Evolutionary conservation across 2,329 filamentous ascomycete genomes (phyloP).

Genomic region (Aspergillus thermomutatus): DNA sequence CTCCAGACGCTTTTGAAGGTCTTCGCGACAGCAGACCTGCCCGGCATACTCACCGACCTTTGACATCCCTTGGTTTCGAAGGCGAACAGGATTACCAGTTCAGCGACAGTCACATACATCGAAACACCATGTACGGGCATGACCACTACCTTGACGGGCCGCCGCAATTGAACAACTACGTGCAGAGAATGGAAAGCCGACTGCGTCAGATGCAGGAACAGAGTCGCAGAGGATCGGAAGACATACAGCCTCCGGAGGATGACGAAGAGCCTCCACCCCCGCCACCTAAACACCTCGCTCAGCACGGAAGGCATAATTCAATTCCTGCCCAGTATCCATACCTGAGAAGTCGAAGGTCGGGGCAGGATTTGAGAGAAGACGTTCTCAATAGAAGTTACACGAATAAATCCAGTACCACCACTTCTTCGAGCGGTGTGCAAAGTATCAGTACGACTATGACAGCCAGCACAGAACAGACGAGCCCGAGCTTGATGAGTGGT

Average conservation of each 20-base stretch:
- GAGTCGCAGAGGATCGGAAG: slow-evolving; percentile 40
- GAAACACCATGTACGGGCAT: slow-evolving; percentile 31
- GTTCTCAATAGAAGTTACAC: slow-evolving; percentile 77
- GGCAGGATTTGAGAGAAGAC: slow-evolving; percentile 70
- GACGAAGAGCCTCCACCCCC: slow-evolving; percentile 57
- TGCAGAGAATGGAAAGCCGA: slow-evolving; percentile 85
- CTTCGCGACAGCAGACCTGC: slow-evolving; percentile 32
- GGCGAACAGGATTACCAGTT: slow-evolving; percentile 52
- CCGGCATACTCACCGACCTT: slow-evolving; percentile 52
- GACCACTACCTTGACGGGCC: slow-evolving; percentile 51
- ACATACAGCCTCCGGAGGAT: slow-evolving; percentile 50
- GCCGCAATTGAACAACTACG: slow-evolving; percentile 78
- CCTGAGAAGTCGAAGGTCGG: slow-evolving; percentile 46
- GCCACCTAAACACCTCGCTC: slow-evolving; percentile 55
- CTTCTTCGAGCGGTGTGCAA: slow-evolving; percentile 68
- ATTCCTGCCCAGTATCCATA: slow-evolving; percentile 37
- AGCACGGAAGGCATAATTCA: slow-evolving; percentile 42
- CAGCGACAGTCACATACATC: slow-evolving; percentile 57
- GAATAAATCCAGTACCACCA: slow-evolving; percentile 81
- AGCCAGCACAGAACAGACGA: slow-evolving; percentile 72
- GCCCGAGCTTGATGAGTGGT: slow-evolving; percentile 89
- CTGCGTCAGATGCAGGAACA: slow-evolving; percentile 66
- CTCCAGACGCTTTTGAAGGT: slow-evolving; percentile 77
- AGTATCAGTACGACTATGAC: slow-evolving; percentile 64
- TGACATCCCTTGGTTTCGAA: slow-evolving; percentile 71